A percentile compares a stretch with the other conserved stretches of the same genome.
These are phyloP conservation scores for Beauveria bassiana DNA, from an alignment of 2,329 filamentous ascomycete species.

Conservation along the genomic window DNA sequence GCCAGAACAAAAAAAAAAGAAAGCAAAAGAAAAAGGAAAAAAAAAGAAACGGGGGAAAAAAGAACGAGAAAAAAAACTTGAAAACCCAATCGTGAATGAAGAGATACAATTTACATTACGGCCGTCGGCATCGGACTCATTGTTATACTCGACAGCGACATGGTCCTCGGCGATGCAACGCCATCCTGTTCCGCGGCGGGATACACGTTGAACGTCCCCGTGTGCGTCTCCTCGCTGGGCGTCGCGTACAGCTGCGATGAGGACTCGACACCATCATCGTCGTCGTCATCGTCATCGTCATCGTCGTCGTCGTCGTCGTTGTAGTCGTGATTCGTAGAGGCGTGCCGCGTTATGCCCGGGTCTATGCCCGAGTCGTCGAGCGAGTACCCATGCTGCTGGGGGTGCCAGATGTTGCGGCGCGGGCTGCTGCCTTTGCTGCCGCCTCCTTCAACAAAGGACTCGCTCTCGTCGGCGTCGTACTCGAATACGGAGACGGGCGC, in stretches of 20 bases:
- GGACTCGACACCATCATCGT: conserved; percentile 32
- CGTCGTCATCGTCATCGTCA: conserved; percentile 17
- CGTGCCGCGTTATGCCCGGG: conserved; percentile 12
- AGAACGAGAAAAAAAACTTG: background rate
- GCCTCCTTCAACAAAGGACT: background rate
- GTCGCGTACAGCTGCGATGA: conserved; percentile 45
- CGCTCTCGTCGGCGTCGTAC: conserved; percentile 29
- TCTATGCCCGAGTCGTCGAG: conserved; percentile 5
- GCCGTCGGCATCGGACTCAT: conserved; percentile 24
- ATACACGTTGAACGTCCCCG: background rate
- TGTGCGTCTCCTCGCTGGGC: conserved; percentile 38
- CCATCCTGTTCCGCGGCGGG: conserved; percentile 35
- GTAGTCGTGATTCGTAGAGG: conserved; percentile 18
- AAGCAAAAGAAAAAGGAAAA: no score
- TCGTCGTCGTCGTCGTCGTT: conserved; percentile 16
- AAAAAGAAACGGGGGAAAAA: background rate
- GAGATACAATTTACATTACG: conserved; percentile 16
- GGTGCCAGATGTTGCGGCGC: conserved; percentile 9
- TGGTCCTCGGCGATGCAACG: conserved; percentile 45
- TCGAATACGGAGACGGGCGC: conserved; percentile 32
- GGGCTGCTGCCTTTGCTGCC: background rate
- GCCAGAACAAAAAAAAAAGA: background rate
- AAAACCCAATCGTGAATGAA: background rate
- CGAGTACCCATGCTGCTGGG: background rate
- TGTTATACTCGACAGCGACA: conserved; percentile 57